Conservation (phyloP, 2,329 filamentous ascomycete genomes). For the Pochonia chlamydosporia region DNA sequence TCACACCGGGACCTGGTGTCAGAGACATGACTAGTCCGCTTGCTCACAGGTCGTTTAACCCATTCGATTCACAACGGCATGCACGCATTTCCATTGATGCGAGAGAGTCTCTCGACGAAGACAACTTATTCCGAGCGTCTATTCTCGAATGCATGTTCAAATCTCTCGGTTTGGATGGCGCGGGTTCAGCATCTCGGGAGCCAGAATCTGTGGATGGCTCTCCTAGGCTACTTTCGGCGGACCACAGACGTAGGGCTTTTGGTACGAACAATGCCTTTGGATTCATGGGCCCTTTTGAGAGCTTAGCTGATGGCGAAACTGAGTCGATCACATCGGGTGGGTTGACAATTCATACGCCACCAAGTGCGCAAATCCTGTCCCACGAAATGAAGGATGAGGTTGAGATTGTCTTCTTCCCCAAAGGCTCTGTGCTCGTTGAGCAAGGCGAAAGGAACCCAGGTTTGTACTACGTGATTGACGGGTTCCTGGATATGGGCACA, state of each 20-base stretch:
- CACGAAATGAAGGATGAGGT: conserved; percentile 87
- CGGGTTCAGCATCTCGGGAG: conserved; percentile 59
- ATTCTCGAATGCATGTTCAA: conserved; percentile 96
- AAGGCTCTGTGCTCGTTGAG: conserved; percentile 89
- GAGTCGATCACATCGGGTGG: conserved; percentile 77
- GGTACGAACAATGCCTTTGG: conserved; percentile 72
- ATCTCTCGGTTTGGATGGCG: conserved; percentile 74
- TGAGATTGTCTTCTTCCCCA: conserved; percentile 95
- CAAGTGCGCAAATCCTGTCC: conserved; percentile 59
- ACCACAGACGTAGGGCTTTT: conserved; percentile 70
- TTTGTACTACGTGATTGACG: conserved; percentile 95
- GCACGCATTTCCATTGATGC: conserved; percentile 53
- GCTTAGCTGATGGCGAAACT: conserved; percentile 70
- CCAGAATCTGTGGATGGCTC: conserved; percentile 77
- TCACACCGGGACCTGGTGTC: conserved; percentile 11
- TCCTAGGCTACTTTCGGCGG: conserved; percentile 76
- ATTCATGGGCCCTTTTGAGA: conserved; percentile 78
- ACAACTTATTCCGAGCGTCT: conserved; percentile 80
- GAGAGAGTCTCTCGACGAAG: conserved; percentile 81
- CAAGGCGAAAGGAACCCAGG: conserved; percentile 96
- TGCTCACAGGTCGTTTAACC: conserved; percentile 46
- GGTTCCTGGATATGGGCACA: conserved; percentile 92
- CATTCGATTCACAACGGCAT: conserved; percentile 48
- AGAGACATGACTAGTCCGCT: conserved; percentile 39
- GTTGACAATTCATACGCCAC: conserved; percentile 52